phyloP scores from a whole-genome alignment of 768 basidiomycete genomes.

The Amanita thiersii region DNA sequence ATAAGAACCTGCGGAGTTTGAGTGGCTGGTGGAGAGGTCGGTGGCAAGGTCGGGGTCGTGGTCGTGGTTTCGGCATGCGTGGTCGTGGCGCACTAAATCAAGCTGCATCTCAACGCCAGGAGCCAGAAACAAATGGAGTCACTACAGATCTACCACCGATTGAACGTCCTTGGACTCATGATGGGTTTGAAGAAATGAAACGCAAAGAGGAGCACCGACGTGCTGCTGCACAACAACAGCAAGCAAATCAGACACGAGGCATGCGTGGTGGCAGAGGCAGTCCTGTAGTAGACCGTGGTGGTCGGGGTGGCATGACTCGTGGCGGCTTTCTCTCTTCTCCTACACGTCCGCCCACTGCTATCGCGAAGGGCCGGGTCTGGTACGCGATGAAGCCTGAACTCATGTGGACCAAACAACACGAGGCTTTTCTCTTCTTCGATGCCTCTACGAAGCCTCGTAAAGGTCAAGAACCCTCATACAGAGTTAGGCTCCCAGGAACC shows the following conservation, averaged over 20 bases:
- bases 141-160: slow-evolving; percentile 42
- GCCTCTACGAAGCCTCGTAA: slow-evolving; percentile 47
- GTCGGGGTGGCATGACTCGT: slow-evolving; percentile 33
- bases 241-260: slow-evolving; percentile 16
- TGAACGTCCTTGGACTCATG: slow-evolving; percentile 74
- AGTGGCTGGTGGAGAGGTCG: slow-evolving; percentile 85
- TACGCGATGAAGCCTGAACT: slow-evolving; percentile 72
- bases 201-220: slow-evolving; percentile 55
- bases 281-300: slow-evolving; percentile 37
- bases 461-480: slow-evolving; percentile 44
- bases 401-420: slow-evolving; percentile 79
- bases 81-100: slow-evolving; percentile 40
- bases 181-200: slow-evolving; percentile 86
- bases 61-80: slow-evolving; percentile 42
- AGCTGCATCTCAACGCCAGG: slow-evolving; percentile 6
- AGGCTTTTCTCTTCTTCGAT: slow-evolving; percentile 66
- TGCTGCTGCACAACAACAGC: slow-evolving; percentile 23
- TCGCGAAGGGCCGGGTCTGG: slow-evolving; percentile 45
- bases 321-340: slow-evolving; percentile 30
- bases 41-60: slow-evolving; percentile 65
- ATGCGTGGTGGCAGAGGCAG: slow-evolving; percentile 41
- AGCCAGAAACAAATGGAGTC: slow-evolving; percentile 13
- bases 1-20: slow-evolving; percentile 73
- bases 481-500: slow-evolving; percentile 56
- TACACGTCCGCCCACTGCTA: slow-evolving; percentile 21